Base-by-base conservation (phyloP, 768 basidiomycete species). In the Pisolithus sp. region DNA sequence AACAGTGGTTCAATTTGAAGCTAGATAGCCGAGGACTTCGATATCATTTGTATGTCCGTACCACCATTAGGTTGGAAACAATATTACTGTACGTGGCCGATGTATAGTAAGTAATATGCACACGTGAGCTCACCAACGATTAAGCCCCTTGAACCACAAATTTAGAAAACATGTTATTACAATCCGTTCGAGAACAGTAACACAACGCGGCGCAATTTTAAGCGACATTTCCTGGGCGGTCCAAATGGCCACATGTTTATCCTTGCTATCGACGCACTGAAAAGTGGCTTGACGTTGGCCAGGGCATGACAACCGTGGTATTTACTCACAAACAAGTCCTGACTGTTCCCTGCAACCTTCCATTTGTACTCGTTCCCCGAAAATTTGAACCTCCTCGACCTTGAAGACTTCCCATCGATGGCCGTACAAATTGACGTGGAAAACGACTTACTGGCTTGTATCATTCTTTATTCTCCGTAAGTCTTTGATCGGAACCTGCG, bases 301-400 rank as follows among this genome's bases (percentile, higher is more conserved):
- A 1, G 20, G 41, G n/a, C 9, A 20, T 21, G n/a, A 20, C 36
- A 40, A 9, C 46, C 20, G 1, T 26, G 23, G 6, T 18, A 47
- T 34, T 31, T 21, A 62, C 79, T 56, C 58, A 81, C 80, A 50
- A 73, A 66, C 47, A 82, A 67, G 59, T 78, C 73, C 34, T 43
- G 53, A 46, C 69, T 70, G 47, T 76, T 73, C 40, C 74, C 72
- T 46, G 63, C 61, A 36, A 74, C 62, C 63, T 78, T 82, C 80
- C 80, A 82, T 56, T 81, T 82, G 68, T 81, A 82, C 57, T 77
- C 75, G 26, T 67, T 59, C 36, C 73, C 73, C 5, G 62, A 64
- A 41, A 64, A 76, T 57, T 75, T 80, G 68, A 81, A 82, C 24
- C 80, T 66, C 52, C 80, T 75, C 10, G 80, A 81, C 51, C 80